phyloP scores from a whole-genome alignment of 805 yeast species.

The Pichia kluyveri region DNA sequence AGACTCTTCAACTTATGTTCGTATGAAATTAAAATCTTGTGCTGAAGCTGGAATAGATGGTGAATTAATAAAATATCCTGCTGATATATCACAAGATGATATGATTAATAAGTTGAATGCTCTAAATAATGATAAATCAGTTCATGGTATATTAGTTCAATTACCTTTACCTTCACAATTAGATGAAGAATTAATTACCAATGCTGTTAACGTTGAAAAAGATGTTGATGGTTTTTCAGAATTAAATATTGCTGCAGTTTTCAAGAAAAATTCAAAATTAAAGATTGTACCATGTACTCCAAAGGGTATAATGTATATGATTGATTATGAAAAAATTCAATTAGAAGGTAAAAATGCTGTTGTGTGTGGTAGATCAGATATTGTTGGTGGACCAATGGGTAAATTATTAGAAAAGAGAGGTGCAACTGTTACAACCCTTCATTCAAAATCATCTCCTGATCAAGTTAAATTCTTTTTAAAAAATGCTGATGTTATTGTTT shows the following conservation, averaged over 20 bases:
- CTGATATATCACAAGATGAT: slow-evolving; percentile 48
- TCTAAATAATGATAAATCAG: slow-evolving; percentile 64
- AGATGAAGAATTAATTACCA: slow-evolving; percentile 72
- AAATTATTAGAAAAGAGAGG: slow-evolving; percentile 69
- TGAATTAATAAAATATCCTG: slow-evolving; percentile 55
- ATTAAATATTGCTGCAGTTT: slow-evolving; percentile 80
- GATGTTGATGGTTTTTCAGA: slow-evolving; percentile 96
- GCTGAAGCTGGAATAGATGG: slow-evolving; percentile 71
- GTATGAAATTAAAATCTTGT: slow-evolving; percentile 87
- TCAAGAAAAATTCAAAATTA: slow-evolving; percentile 80
- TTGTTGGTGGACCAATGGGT: slow-evolving; percentile 92
- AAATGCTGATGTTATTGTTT: slow-evolving; percentile 79
- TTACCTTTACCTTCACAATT: slow-evolving; percentile 79
- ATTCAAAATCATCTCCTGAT: slow-evolving; percentile 60
- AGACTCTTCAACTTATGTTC: slow-evolving; percentile 86
- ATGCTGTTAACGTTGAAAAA: slow-evolving; percentile 70
- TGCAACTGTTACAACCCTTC: slow-evolving; percentile 84
- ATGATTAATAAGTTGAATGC: slow-evolving; percentile 49
- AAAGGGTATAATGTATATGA: slow-evolving; percentile 76
- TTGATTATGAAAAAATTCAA: slow-evolving; percentile 57
- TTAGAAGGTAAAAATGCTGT: slow-evolving; percentile 80
- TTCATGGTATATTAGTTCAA: slow-evolving; percentile 85
- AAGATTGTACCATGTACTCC: slow-evolving; percentile 92
- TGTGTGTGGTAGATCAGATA: slow-evolving; percentile 91
- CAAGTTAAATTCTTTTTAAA: slow-evolving; percentile 41